Percentiles rank a stretch among this genome's conserved stretches.
phyloP scores from a whole-genome alignment of 805 yeast genomes.

The Barnettozyma californica region DNA sequence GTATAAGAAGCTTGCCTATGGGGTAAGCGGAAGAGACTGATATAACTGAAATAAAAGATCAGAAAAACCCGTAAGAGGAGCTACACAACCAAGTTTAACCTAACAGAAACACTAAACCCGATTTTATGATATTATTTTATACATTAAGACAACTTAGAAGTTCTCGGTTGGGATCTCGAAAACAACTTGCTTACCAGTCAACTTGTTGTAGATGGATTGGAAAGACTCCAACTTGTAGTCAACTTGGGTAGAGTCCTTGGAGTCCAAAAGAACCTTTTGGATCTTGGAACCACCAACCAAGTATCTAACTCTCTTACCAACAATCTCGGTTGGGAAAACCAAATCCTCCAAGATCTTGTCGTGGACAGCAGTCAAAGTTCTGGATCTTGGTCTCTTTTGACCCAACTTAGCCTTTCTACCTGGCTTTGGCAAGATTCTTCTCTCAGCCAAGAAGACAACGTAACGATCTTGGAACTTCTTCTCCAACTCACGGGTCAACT shows the following conservation, averaged over 20 bases:
- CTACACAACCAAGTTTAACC: slow-evolving; percentile 4
- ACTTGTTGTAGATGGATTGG: slow-evolving; percentile 97
- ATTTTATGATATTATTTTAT: slow-evolving; percentile 13
- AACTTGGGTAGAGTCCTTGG: slow-evolving; percentile 93
- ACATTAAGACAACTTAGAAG: slow-evolving; percentile 30
- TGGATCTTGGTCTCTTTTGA: slow-evolving; percentile 99
- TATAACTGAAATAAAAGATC: slow-evolving; percentile 7
- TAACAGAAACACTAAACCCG: slow-evolving; percentile 9
- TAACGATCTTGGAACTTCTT: slow-evolving; percentile 99
- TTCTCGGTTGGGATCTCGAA: slow-evolving; percentile 79
- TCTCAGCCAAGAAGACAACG: slow-evolving; percentile 98
- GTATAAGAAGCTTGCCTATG: background rate
- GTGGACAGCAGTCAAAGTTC: slow-evolving; percentile 98
- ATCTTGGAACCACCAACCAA: slow-evolving; percentile 98
- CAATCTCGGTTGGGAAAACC: slow-evolving; percentile 99
- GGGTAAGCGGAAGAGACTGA: background rate
- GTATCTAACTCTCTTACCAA: slow-evolving; percentile 99
- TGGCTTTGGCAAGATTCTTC: slow-evolving; percentile 99
- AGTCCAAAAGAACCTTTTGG: slow-evolving; percentile 95
- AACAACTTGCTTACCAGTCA: slow-evolving; percentile 99
- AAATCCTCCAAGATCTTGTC: slow-evolving; percentile 98
- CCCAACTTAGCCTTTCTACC: slow-evolving; percentile 88
- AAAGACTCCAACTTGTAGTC: slow-evolving; percentile 99
- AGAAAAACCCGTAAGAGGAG: background rate
- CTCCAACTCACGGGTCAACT: slow-evolving; percentile 98